Evolutionary conservation across 148 eudicot species (phyloP).

Genomic region (Salicornia ramosissima): DNA sequence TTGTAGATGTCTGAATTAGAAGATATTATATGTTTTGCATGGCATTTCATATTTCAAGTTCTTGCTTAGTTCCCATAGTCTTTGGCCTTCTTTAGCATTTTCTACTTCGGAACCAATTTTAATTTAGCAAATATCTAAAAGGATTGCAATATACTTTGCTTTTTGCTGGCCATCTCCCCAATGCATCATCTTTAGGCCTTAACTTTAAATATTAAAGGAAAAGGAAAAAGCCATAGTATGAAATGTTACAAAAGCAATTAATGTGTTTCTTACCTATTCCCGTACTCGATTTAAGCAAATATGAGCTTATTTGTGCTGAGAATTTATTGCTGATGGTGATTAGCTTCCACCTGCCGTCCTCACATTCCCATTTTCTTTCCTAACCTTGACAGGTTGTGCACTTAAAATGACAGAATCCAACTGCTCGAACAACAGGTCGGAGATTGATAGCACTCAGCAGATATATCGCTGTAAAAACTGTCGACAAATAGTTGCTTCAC

Average conservation of each 20-base stretch:
- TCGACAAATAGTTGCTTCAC: conserved; percentile 68
- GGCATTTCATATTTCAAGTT: no score
- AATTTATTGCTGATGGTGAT: not conserved
- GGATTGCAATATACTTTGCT: not conserved
- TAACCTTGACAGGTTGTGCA: conserved; percentile 10
- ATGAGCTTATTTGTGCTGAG: not conserved
- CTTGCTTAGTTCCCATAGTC: not conserved
- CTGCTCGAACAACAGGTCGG: conserved; percentile 17
- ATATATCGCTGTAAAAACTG: conserved; percentile 74
- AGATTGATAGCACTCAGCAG: conserved; percentile 28
- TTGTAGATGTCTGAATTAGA: no score
- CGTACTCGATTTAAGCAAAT: not conserved
- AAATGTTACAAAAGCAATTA: not conserved
- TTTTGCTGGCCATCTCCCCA: not conserved
- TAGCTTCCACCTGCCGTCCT: not conserved
- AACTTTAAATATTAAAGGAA: not conserved
- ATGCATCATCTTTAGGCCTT: not conserved
- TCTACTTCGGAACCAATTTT: no score
- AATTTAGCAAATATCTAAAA: not conserved
- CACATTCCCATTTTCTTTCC: not conserved
- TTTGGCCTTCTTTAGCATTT: not conserved
- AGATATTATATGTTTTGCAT: no score
- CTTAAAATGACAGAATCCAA: conserved; percentile 21
- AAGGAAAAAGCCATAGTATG: not conserved
- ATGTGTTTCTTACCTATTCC: not conserved